Base-by-base conservation (phyloP, 2,329 filamentous ascomycete species). In the Chalaropsis thielavioides region DNA sequence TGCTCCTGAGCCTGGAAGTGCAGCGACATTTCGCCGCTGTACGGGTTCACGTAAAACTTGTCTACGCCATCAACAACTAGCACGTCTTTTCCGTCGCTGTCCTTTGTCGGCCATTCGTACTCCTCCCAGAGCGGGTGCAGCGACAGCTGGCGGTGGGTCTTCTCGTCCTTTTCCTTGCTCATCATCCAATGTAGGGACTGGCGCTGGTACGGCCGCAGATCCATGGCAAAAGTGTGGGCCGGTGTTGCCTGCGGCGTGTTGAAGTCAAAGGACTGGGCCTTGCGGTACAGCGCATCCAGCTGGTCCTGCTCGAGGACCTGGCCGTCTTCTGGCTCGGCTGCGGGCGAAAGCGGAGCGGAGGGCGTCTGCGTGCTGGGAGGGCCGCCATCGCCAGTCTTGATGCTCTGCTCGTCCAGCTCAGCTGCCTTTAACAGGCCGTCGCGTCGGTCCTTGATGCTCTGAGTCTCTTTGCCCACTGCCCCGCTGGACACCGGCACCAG, bases 121-220 rank as follows among this genome's bases (percentile, higher is more conserved):
- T 97, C 90, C 75, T 99, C 94, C 94, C 94, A 99, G 0, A 99
- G 75, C 0, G 94, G 94, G 74, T 99, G 92, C 90, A 99, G 96
- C 0, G 91, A 96, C 3, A 79, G 79, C 70, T 92, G 85, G 64
- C 85, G 83, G 44, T 84, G 81, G 11, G 83, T 81, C 69, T 84
- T 86, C 68, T 88, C 81, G 68, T 95, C 85, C 70, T 85, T 92
- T 73, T 99, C 94, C 73, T 97, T 97, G 3, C 86, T 82, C 68
- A 97, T 80, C 91, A 99, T 96, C 94, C 94, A 99, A 72, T 96
- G 80, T 5, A 99, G 76, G 0, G 94, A 91, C 74, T 99, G 94
- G 72, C 91, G 96, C 73, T 99, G 94, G 70, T 99, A 99, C 62
- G 90, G 90, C 2, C 94, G 85, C 35, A 99, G 78, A 44, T 85